Conservation (phyloP, 495 filamentous ascomycete genomes). For the Penicillium desertorum region DNA sequence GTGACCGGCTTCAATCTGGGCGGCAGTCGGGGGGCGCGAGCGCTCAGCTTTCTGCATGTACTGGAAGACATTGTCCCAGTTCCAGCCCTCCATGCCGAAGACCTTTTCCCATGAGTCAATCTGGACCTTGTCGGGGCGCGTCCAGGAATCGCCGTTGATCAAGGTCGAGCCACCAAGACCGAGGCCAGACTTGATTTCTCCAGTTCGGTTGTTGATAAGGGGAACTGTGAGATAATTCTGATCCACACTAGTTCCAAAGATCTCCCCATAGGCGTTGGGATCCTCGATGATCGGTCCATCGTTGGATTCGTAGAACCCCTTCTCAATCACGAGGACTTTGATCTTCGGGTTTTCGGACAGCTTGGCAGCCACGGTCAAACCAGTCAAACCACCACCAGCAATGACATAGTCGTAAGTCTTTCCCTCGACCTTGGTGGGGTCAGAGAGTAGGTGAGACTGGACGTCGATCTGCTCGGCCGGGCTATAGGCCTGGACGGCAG, state of each 20-base stretch:
- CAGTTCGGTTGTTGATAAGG: slow-evolving; percentile 19
- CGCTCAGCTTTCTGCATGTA: slow-evolving; percentile 37
- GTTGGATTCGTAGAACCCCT: slow-evolving; percentile 38
- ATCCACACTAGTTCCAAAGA: slow-evolving; percentile 33
- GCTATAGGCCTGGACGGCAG: no score
- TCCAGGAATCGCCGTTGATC: slow-evolving; percentile 53
- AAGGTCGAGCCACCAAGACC: slow-evolving; percentile 55
- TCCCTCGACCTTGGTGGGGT: slow-evolving; percentile 20
- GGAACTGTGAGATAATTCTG: slow-evolving; percentile 20
- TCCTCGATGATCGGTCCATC: slow-evolving; percentile 35
- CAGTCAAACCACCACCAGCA: slow-evolving; percentile 37
- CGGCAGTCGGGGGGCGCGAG: slow-evolving; percentile 16
- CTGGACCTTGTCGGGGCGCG: slow-evolving; percentile 43
- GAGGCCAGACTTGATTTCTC: slow-evolving; percentile 26
- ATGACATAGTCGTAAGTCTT: slow-evolving; percentile 35
- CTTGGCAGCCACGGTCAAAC: slow-evolving; percentile 36
- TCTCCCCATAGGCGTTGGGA: slow-evolving; percentile 36
- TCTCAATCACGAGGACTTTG: slow-evolving; percentile 55
- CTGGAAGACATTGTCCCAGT: slow-evolving; percentile 47
- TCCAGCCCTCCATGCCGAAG: slow-evolving; percentile 50
- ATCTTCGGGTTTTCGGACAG: slow-evolving; percentile 47
- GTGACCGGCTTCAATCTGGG: slow-evolving; percentile 24
- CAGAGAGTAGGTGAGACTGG: slow-evolving; percentile 24
- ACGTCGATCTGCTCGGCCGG: slow-evolving; percentile 15
- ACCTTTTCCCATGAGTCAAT: slow-evolving; percentile 54